Evolutionary conservation across 2,329 filamentous ascomycete genomes (phyloP).

Genomic region (Geoglossum cookeanum): DNA sequence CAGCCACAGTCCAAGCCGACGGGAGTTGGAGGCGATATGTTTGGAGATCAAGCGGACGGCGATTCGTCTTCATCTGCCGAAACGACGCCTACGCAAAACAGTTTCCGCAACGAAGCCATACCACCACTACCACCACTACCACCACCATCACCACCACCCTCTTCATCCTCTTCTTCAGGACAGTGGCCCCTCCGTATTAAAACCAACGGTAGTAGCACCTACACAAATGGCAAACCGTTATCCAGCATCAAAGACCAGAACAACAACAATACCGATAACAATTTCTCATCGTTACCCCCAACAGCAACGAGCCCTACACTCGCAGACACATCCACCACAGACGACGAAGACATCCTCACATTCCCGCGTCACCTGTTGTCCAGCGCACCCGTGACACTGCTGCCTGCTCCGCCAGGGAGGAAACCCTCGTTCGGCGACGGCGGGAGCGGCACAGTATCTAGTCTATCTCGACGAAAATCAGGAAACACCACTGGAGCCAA

Average conservation of each 20-base stretch:
- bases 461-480: background rate
- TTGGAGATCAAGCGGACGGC: background rate
- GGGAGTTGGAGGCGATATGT: background rate
- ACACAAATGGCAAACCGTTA: background rate
- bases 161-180: background rate
- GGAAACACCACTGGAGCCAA: background rate
- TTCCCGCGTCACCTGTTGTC: constrained; percentile 26
- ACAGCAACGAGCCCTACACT: constrained; percentile 31
- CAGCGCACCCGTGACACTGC: constrained; percentile 19
- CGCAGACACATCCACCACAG: constrained; percentile 54
- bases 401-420: constrained; percentile 19
- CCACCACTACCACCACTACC: background rate
- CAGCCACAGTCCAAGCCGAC: background rate
- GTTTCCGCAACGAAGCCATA: background rate
- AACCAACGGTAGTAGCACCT: background rate
- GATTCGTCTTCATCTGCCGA: background rate
- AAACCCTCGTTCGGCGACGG: constrained; percentile 9
- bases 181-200: background rate
- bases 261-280: background rate
- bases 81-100: background rate
- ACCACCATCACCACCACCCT: too few relatives aligned
- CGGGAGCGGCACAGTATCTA: constrained; percentile 7
- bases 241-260: background rate
- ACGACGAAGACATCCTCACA: constrained; percentile 61
- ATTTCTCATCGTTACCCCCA: background rate